Evolutionary conservation across 1,284 basidiomycete species (phyloP).

Genomic region (Stygiomarasmius scandens): DNA sequence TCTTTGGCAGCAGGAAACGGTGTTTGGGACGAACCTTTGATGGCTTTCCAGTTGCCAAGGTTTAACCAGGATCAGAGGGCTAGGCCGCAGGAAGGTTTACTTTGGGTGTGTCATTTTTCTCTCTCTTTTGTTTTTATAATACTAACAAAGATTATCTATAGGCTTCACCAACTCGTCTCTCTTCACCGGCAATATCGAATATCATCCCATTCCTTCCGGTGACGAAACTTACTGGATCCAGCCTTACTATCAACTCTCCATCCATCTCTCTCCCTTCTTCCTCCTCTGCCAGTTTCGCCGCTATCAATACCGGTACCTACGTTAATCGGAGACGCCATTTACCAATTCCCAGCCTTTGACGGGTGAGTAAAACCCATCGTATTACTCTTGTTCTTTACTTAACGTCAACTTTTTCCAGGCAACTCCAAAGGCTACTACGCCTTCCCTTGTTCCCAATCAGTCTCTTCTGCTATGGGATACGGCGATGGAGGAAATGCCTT

Average conservation of each 20-base stretch:
- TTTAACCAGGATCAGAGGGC: conserved; percentile 60
- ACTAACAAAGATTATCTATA: conserved; percentile 22
- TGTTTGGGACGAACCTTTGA: conserved; percentile 67
- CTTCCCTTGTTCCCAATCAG: conserved; percentile 64
- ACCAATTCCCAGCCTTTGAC: too few species aligned
- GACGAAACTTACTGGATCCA: conserved; percentile 67
- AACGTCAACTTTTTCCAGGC: background rate
- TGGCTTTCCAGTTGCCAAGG: conserved; percentile 81
- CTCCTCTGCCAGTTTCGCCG: conserved; percentile 59
- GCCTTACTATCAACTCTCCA: conserved; percentile 59
- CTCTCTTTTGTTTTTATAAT: too few species aligned
- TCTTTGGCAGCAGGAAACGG: conserved; percentile 58
- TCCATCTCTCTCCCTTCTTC: conserved; percentile 46
- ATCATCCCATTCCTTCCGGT: conserved; percentile 56
- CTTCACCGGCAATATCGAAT: conserved; percentile 83
- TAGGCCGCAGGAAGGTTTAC: conserved; percentile 66
- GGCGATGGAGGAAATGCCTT: conserved; percentile 58
- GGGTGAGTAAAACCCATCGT: too few species aligned
- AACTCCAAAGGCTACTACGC: conserved; percentile 1
- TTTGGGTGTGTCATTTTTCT: conserved; percentile 52
- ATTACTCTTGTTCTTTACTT: too few species aligned
- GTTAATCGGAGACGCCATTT: conserved; percentile 40
- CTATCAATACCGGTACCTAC: conserved; percentile 82
- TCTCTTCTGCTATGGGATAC: conserved; percentile 75
- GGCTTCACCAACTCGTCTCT: conserved; percentile 67